These are phyloP conservation scores for Sanghuangporus weigelae DNA, from an alignment of 1,284 basidiomycete species.

Conservation along the genomic window DNA sequence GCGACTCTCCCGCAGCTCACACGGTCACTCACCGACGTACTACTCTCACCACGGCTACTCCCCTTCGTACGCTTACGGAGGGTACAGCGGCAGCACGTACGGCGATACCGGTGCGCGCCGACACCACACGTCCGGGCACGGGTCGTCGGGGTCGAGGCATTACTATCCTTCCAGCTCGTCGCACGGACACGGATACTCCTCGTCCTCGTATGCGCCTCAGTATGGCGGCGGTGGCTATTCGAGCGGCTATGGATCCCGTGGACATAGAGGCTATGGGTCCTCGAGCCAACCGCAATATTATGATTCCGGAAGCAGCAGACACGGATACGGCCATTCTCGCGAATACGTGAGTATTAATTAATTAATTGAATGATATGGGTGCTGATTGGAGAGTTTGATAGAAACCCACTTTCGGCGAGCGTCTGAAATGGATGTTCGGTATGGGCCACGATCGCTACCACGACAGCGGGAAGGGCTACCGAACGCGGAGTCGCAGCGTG, in stretches of 20 bases:
- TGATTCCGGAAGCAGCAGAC: not conserved
- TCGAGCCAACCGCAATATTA: not conserved
- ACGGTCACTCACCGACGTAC: constrained; percentile 9
- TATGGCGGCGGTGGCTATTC: not conserved
- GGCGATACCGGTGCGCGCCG: not conserved
- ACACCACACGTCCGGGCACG: constrained; percentile 4
- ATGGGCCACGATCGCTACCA: constrained; percentile 8
- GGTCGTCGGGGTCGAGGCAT: not conserved
- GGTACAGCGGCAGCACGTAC: not conserved
- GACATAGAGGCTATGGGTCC: not conserved
- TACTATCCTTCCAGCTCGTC: constrained; percentile 10
- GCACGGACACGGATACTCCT: not conserved
- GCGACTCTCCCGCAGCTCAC: constrained; percentile 3
- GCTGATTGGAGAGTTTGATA: not conserved
- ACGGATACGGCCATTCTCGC: not conserved
- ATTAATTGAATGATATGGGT: not conserved
- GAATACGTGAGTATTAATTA: not conserved
- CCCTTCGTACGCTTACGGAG: not conserved
- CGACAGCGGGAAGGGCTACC: constrained; percentile 6
- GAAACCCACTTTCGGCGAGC: constrained; percentile 15
- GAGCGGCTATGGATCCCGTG: not conserved
- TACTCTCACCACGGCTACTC: not conserved
- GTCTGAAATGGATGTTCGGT: constrained; percentile 17
- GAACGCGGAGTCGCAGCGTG: not conserved
- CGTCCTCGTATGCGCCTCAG: not conserved